These are phyloP conservation scores for Botrytis fabae DNA, from an alignment of 2,329 filamentous ascomycete genomes.

Conservation along the genomic window DNA sequence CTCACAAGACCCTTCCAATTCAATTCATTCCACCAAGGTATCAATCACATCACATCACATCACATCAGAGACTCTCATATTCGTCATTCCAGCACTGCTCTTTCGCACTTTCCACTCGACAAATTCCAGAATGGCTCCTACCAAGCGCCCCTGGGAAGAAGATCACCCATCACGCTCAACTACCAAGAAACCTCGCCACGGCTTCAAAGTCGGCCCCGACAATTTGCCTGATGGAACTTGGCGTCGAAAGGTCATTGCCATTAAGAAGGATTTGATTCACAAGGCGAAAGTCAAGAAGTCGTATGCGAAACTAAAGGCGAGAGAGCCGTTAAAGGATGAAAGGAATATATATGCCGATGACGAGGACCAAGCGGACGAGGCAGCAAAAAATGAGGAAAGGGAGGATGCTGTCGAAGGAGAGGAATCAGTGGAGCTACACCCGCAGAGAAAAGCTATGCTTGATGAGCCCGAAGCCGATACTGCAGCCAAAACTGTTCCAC, in stretches of 20 bases:
- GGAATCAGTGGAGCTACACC: slow-evolving; percentile 53
- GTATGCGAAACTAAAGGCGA: slow-evolving; percentile 81
- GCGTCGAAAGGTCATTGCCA: slow-evolving; percentile 84
- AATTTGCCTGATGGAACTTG: slow-evolving; percentile 90
- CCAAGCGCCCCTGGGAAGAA: slow-evolving; percentile 56
- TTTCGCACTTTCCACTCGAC: not conserved
- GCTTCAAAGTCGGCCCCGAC: slow-evolving; percentile 83
- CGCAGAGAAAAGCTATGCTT: slow-evolving; percentile 60
- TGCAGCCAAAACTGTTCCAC: slow-evolving; percentile 20
- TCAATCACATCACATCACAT: not conserved
- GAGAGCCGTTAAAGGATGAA: slow-evolving; percentile 29
- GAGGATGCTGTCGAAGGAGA: not conserved
- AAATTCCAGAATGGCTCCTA: slow-evolving; percentile 51
- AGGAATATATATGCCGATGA: slow-evolving; percentile 11
- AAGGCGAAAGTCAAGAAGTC: slow-evolving; percentile 92
- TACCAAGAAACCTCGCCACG: slow-evolving; percentile 60
- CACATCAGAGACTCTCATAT: not conserved
- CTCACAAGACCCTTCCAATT: slow-evolving; percentile 18
- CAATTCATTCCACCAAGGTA: not conserved
- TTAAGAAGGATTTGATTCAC: slow-evolving; percentile 84
- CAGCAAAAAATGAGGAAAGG: not conserved
- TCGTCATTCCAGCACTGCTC: not conserved
- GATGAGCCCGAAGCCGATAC: slow-evolving; percentile 44
- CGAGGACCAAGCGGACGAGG: not conserved
- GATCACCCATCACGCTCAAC: slow-evolving; percentile 42